Conservation (phyloP, 2,329 filamentous ascomycete species). For the Xylariaceae sp. region DNA sequence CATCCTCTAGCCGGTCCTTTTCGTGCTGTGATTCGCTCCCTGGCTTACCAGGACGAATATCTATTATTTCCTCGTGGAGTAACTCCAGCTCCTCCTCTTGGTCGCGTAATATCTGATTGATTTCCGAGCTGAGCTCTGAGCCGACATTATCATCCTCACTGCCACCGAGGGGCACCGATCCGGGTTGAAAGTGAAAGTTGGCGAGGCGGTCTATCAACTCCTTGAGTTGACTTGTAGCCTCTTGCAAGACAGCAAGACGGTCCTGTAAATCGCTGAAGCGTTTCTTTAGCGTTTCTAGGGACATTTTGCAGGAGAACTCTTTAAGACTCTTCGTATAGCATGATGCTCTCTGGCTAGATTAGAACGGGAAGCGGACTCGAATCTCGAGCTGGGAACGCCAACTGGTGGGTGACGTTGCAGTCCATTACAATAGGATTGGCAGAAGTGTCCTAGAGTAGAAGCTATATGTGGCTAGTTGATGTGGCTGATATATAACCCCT, state of each 20-base stretch:
- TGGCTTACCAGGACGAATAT: conserved; percentile 57
- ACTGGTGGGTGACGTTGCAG: neutral
- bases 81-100: conserved; percentile 84
- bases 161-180: conserved; percentile 54
- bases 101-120: conserved; percentile 75
- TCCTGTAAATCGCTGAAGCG: conserved; percentile 62
- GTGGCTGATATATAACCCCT: too few relatives aligned
- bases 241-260: conserved; percentile 63
- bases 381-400: neutral
- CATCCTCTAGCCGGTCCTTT: conserved; percentile 66
- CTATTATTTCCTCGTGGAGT: conserved; percentile 75
- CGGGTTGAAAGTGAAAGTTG: conserved; percentile 60
- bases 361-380: neutral
- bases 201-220: conserved; percentile 63
- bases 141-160: conserved; percentile 58
- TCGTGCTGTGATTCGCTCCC: conserved; percentile 62
- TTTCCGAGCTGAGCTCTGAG: conserved; percentile 77
- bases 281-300: conserved; percentile 65
- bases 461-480: too few relatives aligned
- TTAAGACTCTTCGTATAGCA: neutral
- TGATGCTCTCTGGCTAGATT: neutral
- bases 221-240: conserved; percentile 59
- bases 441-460: neutral
- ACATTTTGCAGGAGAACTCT: conserved; percentile 42
- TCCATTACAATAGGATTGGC: neutral